Base-by-base conservation (phyloP, 2,329 filamentous ascomycete genomes). In the Fragosphaeria purpurea region DNA sequence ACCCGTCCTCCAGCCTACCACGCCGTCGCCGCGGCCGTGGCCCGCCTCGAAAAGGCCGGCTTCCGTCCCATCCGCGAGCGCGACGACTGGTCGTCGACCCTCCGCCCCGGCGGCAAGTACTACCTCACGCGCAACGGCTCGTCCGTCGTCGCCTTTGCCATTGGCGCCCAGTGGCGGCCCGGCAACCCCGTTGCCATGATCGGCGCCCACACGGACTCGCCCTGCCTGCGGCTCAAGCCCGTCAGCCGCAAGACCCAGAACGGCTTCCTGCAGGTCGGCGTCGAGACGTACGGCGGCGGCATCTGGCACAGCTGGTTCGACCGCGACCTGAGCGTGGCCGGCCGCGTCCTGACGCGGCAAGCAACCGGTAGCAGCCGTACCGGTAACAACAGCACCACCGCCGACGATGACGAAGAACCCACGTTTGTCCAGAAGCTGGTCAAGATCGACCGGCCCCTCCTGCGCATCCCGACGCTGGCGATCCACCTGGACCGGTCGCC, bases 231-330 rank as follows among this genome's bases (percentile, higher is more conserved):
- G 53, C 75, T 98, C 65, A 98, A 98, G 74, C 93, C 93, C 10
- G 84, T 95, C 41, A 95, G 88, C 63, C 95, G 91, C 70, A 93
- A 91, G 71, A 78, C 80, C 62, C 82, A 79, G 50, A 85, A 86
- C 57, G 91, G 91, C 10, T 98, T 93, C 67, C 70, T 96, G 56
- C 93, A 98, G 69, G 83, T 98, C 51, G 93, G 90, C 48, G 91
- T 96, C 47, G 93, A 98, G 74, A 91, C 88, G 2, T 98, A 98
- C 63, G 93, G 93, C 48, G 93, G 93, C 55, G 93, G 93, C 50
- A 83, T 97, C 62, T 97, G 91, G 91, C 90, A 96, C 68, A 95
- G 88, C 44, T 98, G 86, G 93, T 98, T 98, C 63, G 93, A 98
- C 67, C 83, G 93, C 47, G 93, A 98, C 65, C 73, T 98, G 55